Base-by-base conservation (phyloP, 768 basidiomycete genomes). In the Tylopilus balloui region DNA sequence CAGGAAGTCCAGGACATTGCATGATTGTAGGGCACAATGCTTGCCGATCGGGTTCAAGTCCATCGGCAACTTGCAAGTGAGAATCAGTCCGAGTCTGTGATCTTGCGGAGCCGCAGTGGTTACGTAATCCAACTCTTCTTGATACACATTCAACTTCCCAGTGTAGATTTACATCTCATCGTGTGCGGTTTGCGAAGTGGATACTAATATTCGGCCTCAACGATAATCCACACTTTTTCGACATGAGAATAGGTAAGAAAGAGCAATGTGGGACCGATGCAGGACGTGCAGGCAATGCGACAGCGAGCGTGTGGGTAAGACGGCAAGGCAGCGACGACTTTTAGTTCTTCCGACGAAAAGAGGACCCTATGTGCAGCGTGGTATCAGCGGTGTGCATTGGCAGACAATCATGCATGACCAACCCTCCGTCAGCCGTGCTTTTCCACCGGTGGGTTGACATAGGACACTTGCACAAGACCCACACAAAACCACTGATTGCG, bases 381-480 rank as follows among this genome's bases (percentile, higher is more conserved):
- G 53, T 42, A 48, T 56, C 39, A 57, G 56, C 31, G 39, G 42
- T 15, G 23, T 17, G 25, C 12, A 40, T 32, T 19, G 12, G 23
- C 20, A 45, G n/a, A 50, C 42, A 46, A 31, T 28, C 40, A 43
- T 42, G 7, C 41, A 44, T 40, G 35, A 71, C 86, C 61, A 67
- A 96, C 95, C 96, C 77, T 99, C 96, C 48, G 95, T 97, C 73
- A 99, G 75, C 67, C 93, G 84, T 58, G 94, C 94, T 78, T 86
- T 95, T 75, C 96, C 96, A 76, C 96, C 94, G 28, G 92, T 95
- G 46, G 95, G 95, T 71, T 97, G 95, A 82, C 94, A 97, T 60
- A 99, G 79, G 53, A 97, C 88, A 61, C 85, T 88, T 48, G 89
- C 81, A 81, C 96, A 99, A 42, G 89, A 85, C 48, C 81, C 81